Evolutionary conservation across 1,284 basidiomycete species (phyloP), one percentile per base, ranked within the genome.

Genomic region (Cystobasidium sp.): DNA sequence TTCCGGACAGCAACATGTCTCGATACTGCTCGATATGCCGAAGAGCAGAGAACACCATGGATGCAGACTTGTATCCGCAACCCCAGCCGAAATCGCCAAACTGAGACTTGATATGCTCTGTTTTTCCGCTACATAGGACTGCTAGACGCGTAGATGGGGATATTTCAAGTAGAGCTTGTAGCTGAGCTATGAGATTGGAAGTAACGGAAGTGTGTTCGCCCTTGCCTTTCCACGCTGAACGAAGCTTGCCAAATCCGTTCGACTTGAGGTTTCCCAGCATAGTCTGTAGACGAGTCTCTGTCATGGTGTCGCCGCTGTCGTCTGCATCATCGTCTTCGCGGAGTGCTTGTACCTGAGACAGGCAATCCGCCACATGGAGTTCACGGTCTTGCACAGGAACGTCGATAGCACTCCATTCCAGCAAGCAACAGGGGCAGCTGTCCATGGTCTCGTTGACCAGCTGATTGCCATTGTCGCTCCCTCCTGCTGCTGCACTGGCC

Each of bases 51-150:
- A 77, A 76, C 22, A 80, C 37, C 80, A 81, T 81, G 55, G 79
- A 79, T 0, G 76, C 58, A 66, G 79, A 80, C 44, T 78, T 75
- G 74, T 80, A 81, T 2, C 78, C 78, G 64, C 78, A 78, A 7
- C 77, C 77, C 71, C 74, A 79, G 0, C 75, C 77, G 41, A 59
- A 75, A 18, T 79, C 78, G 1, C 61, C 51, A n/a, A 78, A 46
- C 7, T 74, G 47, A 0, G 74, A 74, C 24, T 59, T 62, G 67
- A 79, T 41, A 47, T 78, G 79, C 31, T 71, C 53, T 31, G 68
- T 61, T 6, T 31, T 10, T 2, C 46, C 10, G 1, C 6, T 52
- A 22, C 71, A 76, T 2, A 80, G 71, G 4, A 64, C 61, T 20
- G 74, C 74, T 18, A 53, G 63, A 22, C 63, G 51, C 5, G 70